phyloP scores from a whole-genome alignment of 2,329 filamentous ascomycete genomes.

The Trichoderma sp. region DNA sequence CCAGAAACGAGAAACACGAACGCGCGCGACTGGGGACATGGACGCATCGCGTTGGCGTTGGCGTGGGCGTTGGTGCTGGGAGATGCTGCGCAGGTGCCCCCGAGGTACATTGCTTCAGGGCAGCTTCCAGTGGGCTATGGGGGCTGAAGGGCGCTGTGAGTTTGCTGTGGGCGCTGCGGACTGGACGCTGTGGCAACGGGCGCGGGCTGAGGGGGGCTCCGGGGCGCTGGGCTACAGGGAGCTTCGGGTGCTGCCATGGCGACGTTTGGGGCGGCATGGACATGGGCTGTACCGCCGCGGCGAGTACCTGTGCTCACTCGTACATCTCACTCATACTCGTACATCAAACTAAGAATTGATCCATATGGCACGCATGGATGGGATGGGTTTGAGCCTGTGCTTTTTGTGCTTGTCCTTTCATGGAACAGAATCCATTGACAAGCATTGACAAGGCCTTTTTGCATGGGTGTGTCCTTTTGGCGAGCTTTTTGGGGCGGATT shows the following conservation, averaged over 20 bases:
- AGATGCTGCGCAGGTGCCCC: neutral
- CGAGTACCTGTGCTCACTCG: neutral
- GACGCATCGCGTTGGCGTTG: conserved; percentile 25
- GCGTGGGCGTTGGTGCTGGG: conserved; percentile 6
- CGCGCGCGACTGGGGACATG: conserved; percentile 16
- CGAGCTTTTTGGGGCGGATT: neutral
- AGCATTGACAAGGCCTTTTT: neutral
- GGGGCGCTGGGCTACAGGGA: neutral
- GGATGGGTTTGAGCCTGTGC: neutral
- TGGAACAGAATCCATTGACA: neutral
- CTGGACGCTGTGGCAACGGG: neutral
- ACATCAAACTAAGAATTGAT: neutral
- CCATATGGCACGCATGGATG: neutral
- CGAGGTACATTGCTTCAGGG: neutral
- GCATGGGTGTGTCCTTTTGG: neutral
- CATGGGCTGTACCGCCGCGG: neutral
- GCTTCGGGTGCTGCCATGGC: neutral
- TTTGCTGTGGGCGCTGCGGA: neutral
- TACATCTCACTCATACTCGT: neutral
- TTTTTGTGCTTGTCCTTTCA: neutral
- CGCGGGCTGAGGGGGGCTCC: neutral
- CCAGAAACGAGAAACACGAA: conserved; percentile 23
- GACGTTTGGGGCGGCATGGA: neutral
- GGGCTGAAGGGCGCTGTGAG: too few species aligned
- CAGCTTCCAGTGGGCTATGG: neutral